Evolutionary conservation across 441 rosid species (phyloP).

Genomic region (Gossypium laxum): DNA sequence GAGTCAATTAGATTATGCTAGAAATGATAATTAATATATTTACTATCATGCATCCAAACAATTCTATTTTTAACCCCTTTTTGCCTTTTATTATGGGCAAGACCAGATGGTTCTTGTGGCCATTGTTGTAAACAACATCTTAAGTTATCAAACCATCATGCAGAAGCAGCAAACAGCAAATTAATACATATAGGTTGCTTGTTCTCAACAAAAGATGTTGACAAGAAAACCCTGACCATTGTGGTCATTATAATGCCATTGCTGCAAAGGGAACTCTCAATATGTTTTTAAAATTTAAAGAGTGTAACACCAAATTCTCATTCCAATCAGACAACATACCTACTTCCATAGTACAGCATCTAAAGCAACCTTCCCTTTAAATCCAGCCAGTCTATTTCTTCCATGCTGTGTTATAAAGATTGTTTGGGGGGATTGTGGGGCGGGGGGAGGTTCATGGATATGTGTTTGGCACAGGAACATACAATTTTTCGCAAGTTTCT

Average conservation of each 20-base stretch:
- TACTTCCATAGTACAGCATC: neutral
- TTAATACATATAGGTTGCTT: neutral
- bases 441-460: too few relatives aligned
- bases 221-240: neutral
- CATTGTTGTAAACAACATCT: neutral
- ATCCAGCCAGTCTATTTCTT: neutral
- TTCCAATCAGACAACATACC: neutral
- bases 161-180: conserved; percentile 1
- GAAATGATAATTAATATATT: neutral
- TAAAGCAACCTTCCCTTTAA: neutral
- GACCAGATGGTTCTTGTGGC: neutral
- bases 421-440: too few relatives aligned
- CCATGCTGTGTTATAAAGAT: neutral
- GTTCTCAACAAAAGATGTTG: neutral
- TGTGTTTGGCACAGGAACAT: neutral
- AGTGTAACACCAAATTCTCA: neutral
- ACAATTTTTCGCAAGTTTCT: neutral
- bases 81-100: neutral
- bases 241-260: neutral
- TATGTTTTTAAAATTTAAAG: neutral
- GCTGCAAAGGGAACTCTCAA: neutral
- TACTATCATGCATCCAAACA: neutral
- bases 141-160: neutral
- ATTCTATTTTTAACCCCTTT: neutral
- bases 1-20: neutral